These are phyloP conservation scores for Mycena floridula DNA, from an alignment of 768 basidiomycete species.

Conservation along the genomic window DNA sequence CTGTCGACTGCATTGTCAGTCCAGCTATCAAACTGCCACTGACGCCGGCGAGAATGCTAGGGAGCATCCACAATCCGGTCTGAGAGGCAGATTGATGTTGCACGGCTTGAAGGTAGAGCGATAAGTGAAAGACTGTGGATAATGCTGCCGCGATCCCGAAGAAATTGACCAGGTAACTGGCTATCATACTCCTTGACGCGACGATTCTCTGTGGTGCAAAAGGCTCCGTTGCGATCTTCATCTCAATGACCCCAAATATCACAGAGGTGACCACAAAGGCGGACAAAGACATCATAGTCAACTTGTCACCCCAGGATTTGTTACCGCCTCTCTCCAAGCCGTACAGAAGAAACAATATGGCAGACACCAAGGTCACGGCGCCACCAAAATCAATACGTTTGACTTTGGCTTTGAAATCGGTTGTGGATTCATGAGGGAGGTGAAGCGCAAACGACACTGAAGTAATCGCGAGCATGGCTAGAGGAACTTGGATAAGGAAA, in stretches of 20 bases:
- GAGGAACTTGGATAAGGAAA: constrained; percentile 56
- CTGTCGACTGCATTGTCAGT: constrained; percentile 50
- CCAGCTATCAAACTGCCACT: constrained; percentile 46
- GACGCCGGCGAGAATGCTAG: constrained; percentile 39
- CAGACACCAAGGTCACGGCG: constrained; percentile 46
- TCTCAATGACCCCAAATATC: constrained; percentile 41
- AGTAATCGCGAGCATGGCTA: constrained; percentile 45
- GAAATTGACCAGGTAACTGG: constrained; percentile 54
- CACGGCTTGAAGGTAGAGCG: constrained; percentile 57
- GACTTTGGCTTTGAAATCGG: constrained; percentile 43
- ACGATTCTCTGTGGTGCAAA: constrained; percentile 54
- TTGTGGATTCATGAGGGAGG: constrained; percentile 35
- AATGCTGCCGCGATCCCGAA: constrained; percentile 43
- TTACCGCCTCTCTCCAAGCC: constrained; percentile 52
- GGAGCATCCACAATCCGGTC: constrained; percentile 47
- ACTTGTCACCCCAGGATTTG: constrained; percentile 35
- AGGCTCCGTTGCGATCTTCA: constrained; percentile 47
- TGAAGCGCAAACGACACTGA: constrained; percentile 50
- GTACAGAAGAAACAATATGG: constrained; percentile 51
- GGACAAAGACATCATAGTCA: constrained; percentile 30
- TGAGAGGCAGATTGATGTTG: constrained; percentile 37
- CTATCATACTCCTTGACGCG: constrained; percentile 40
- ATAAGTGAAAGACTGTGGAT: constrained; percentile 43
- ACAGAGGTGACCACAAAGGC: constrained; percentile 26
- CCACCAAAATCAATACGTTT: constrained; percentile 60